A percentile compares a stretch with the other conserved stretches of the same genome.
phyloP scores from a whole-genome alignment of 306 rosid species.

The Notholithocarpus densiflorus region DNA sequence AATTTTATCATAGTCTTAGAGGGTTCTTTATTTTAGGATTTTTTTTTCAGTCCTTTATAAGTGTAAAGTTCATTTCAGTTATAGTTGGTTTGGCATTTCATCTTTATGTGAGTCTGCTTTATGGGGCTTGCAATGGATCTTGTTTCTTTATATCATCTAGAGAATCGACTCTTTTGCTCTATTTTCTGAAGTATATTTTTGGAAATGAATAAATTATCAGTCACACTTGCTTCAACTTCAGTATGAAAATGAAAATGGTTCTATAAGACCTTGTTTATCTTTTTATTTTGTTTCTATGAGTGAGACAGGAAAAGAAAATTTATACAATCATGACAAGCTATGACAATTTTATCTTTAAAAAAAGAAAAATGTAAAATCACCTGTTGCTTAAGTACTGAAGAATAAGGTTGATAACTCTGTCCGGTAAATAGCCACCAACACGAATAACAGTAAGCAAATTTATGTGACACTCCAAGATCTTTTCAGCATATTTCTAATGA shows the following conservation, averaged over 20 bases:
- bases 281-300: no score
- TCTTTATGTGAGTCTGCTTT: background rate
- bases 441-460: constrained; percentile 78
- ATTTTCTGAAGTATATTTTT: background rate
- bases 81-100: background rate
- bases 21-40: background rate
- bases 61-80: background rate
- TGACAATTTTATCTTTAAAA: no score
- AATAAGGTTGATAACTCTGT: constrained; percentile 83
- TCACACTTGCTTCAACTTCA: background rate
- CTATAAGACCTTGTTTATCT: background rate
- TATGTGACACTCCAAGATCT: constrained; percentile 83
- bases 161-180: background rate
- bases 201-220: background rate
- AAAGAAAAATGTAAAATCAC: constrained; percentile 22
- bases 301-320: background rate
- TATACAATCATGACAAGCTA: background rate
- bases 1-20: background rate
- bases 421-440: constrained; percentile 84
- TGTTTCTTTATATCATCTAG: background rate
- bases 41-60: background rate
- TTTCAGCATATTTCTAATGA: constrained; percentile 87
- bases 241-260: background rate
- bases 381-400: constrained; percentile 94
- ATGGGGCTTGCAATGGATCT: background rate